Evolutionary conservation across 345 rosid genomes (phyloP), one percentile per base, ranked within the genome.

Genomic region (Eucalyptus curtisii): DNA sequence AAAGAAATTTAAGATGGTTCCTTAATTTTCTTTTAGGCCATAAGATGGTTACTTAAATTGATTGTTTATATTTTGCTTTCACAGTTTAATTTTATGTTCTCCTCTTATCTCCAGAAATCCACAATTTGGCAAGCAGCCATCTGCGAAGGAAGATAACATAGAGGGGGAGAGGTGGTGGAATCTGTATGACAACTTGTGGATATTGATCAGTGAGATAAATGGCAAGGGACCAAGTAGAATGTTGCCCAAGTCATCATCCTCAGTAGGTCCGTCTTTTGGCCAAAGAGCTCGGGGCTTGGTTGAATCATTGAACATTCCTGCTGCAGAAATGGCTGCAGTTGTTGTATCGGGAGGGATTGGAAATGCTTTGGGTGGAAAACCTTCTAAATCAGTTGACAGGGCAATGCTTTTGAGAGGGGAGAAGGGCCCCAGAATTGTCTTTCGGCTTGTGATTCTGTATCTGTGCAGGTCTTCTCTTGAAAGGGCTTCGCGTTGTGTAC

Each of bases 311-410:
- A 97, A 97, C 90, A 96, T 96, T 93, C 99, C 99, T 49, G 99
- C 99, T 80, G 98, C 99, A 80, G 99, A 97, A 91, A 97, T 97
- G 99, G 99, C 99, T 86, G 99, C 99, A 42, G 99, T 94, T 89
- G 99, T 97, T 93, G 99, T 96, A 30, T 95, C 99, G 25, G 99
- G 99, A 90, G 99, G 99, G 87, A 95, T 97, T 90, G 93, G 98
- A 88, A 95, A 93, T 96, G 99, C 99, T 52, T 92, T 95, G 92
- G 94, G 95, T 92, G 97, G 97, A 91, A 97, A 94, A 90, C 92
- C 95, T 86, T 94, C 91, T 92, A 96, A 94, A 95, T 94, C 81
- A 81, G 94, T 93, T 87, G 99, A 97, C 90, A 97, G 95, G 93
- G 99, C 99, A 33, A 96, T 97, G 99, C 95, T 95, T 88, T 93